These are phyloP conservation scores for Pythium phragmiticola DNA, from an alignment of 352 stramenopile genomes.

Conservation along the genomic window DNA sequence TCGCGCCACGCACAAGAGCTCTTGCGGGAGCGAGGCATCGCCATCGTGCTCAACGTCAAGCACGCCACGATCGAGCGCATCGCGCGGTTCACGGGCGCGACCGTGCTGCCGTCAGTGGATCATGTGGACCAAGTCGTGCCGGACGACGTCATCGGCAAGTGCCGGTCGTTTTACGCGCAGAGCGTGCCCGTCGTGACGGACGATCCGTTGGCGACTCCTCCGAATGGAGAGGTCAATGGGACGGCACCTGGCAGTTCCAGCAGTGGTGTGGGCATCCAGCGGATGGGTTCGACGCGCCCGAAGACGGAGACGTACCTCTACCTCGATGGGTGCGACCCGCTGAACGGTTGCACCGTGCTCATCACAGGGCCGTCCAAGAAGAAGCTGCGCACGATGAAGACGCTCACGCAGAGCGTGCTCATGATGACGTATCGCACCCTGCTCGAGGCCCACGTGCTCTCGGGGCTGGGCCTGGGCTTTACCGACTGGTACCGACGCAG, in stretches of 20 bases:
- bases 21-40: slow-evolving; percentile 87
- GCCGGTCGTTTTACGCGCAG: slow-evolving; percentile 67
- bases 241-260: background rate
- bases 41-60: slow-evolving; percentile 95
- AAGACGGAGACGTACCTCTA: slow-evolving; percentile 91
- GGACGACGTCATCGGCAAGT: slow-evolving; percentile 58
- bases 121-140: slow-evolving; percentile 76
- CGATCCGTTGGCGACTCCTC: slow-evolving; percentile 8
- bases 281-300: slow-evolving; percentile 29
- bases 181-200: slow-evolving; percentile 51
- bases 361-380: slow-evolving; percentile 88
- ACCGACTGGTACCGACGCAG: slow-evolving; percentile 26
- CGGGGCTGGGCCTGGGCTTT: slow-evolving; percentile 60
- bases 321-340: slow-evolving; percentile 93
- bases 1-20: slow-evolving; percentile 93
- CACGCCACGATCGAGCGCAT: slow-evolving; percentile 90
- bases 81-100: slow-evolving; percentile 90
- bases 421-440: slow-evolving; percentile 95
- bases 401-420: slow-evolving; percentile 88
- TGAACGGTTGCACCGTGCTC: slow-evolving; percentile 93
- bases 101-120: slow-evolving; percentile 92
- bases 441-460: slow-evolving; percentile 94
- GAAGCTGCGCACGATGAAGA: slow-evolving; percentile 92
- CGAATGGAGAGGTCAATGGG: slow-evolving; percentile 13
- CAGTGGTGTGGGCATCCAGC: slow-evolving; percentile 3